Evolutionary conservation across 1,284 basidiomycete species (phyloP).

Genomic region (Salmacisia buchloeana): DNA sequence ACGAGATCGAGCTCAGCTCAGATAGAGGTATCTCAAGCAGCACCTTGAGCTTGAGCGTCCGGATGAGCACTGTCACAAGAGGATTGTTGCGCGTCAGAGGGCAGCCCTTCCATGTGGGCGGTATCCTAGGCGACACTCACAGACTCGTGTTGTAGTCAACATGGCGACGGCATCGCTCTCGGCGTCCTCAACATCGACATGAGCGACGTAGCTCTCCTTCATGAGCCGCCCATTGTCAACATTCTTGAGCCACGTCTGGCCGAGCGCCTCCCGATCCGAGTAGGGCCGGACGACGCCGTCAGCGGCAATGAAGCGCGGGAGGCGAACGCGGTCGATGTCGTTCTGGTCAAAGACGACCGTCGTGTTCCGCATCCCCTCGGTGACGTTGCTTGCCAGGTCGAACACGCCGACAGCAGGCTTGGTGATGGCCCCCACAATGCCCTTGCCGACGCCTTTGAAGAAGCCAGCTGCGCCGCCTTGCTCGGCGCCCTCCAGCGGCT

Average conservation of each 20-base stretch:
- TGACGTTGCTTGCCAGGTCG: slow-evolving; percentile 88
- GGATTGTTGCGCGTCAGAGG: slow-evolving; percentile 57
- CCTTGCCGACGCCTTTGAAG: slow-evolving; percentile 96
- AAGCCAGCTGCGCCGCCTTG: slow-evolving; percentile 89
- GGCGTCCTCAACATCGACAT: slow-evolving; percentile 59
- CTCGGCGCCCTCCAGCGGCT: slow-evolving; percentile 95
- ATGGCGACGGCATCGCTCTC: slow-evolving; percentile 42
- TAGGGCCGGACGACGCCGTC: slow-evolving; percentile 55
- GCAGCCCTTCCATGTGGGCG: too few relatives aligned
- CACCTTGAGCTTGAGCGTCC: slow-evolving; percentile 74
- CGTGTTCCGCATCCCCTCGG: slow-evolving; percentile 90
- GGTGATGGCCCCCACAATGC: slow-evolving; percentile 85
- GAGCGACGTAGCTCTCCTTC: slow-evolving; percentile 81
- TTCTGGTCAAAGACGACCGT: slow-evolving; percentile 95
- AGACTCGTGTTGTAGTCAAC: slow-evolving; percentile 40
- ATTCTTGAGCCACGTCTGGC: slow-evolving; percentile 93
- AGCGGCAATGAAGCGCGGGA: slow-evolving; percentile 75
- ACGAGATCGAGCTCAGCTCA: slow-evolving; percentile 75
- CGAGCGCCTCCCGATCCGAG: slow-evolving; percentile 79
- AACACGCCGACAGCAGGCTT: slow-evolving; percentile 96
- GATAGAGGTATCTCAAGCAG: slow-evolving; percentile 89
- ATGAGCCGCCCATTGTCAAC: slow-evolving; percentile 79
- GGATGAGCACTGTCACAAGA: slow-evolving; percentile 76
- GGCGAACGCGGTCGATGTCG: slow-evolving; percentile 77
- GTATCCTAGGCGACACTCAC: slow-evolving; percentile 13